Conservation (phyloP, 805 yeast genomes). For the Nakazawaea populi region DNA sequence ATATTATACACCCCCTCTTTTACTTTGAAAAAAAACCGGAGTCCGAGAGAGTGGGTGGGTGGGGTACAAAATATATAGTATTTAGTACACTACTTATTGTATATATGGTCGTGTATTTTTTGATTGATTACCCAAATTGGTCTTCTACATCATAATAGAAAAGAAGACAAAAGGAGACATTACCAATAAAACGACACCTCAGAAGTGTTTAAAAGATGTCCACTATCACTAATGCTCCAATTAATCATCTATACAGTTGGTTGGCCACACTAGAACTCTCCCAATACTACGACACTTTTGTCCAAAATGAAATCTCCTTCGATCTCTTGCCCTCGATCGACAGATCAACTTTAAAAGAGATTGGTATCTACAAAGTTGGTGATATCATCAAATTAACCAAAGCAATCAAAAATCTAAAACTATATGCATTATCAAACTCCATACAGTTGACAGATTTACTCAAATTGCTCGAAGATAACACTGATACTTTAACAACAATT, state of each 20-base stretch:
- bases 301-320: constrained; percentile 47
- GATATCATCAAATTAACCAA: constrained; percentile 70
- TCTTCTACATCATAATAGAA: too few relatives aligned
- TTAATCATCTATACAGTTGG: constrained; percentile 9
- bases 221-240: background rate
- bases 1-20: too few relatives aligned
- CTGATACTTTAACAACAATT: background rate
- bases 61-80: too few relatives aligned
- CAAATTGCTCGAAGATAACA: background rate
- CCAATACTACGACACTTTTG: constrained; percentile 4
- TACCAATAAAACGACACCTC: too few relatives aligned
- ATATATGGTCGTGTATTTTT: too few relatives aligned
- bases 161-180: too few relatives aligned
- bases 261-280: constrained; percentile 4
- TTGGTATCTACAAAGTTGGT: constrained; percentile 76
- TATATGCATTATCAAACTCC: constrained; percentile 19
- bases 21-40: too few relatives aligned
- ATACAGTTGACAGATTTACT: background rate
- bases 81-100: too few relatives aligned
- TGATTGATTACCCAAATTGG: too few relatives aligned
- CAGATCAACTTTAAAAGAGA: constrained; percentile 54
- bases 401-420: constrained; percentile 43
- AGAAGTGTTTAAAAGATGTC: background rate
- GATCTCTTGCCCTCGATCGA: constrained; percentile 60
- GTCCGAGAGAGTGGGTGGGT: too few relatives aligned